These are phyloP conservation scores for Psidium friedrichsthalianum DNA, from an alignment of 345 rosid species.

Conservation along the genomic window DNA sequence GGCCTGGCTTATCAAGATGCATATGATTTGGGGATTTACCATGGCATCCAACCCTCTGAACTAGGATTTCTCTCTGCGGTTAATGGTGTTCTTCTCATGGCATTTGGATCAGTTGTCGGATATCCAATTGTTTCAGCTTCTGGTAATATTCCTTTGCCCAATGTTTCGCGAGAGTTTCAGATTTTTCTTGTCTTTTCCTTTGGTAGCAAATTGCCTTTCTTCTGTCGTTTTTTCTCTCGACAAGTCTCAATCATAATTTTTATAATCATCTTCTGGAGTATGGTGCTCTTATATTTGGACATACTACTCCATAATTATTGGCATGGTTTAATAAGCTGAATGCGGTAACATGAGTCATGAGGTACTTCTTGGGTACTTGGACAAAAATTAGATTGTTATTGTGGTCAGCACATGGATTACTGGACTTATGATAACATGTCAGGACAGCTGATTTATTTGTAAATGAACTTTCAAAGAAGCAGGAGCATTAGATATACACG, in stretches of 20 bases:
- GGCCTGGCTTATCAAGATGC: slow-evolving; percentile 51
- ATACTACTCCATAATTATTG: not conserved
- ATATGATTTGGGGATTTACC: slow-evolving; percentile 22
- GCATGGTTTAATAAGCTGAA: not conserved
- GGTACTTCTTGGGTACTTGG: not conserved
- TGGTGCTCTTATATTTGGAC: not conserved
- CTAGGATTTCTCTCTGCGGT: slow-evolving; percentile 35
- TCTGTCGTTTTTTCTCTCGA: not conserved
- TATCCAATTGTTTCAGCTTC: slow-evolving; percentile 74
- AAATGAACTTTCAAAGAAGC: not conserved
- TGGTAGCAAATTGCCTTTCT: not conserved
- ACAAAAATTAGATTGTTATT: not conserved
- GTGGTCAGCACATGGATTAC: not conserved
- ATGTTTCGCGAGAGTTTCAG: not conserved
- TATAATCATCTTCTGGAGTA: not conserved
- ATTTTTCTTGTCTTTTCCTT: not conserved
- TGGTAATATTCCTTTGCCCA: slow-evolving; percentile 24
- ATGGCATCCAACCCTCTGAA: slow-evolving; percentile 28
- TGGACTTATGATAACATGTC: not conserved
- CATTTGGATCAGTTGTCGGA: slow-evolving; percentile 58
- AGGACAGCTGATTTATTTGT: not conserved
- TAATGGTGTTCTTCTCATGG: slow-evolving; percentile 54
- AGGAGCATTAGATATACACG: not conserved
- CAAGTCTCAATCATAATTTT: not conserved
- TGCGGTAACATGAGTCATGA: not conserved